A percentile compares a stretch with the other conserved stretches of the same genome.
phyloP scores from a whole-genome alignment of 2,329 filamentous ascomycete species.

The Calonectria pteridis region DNA sequence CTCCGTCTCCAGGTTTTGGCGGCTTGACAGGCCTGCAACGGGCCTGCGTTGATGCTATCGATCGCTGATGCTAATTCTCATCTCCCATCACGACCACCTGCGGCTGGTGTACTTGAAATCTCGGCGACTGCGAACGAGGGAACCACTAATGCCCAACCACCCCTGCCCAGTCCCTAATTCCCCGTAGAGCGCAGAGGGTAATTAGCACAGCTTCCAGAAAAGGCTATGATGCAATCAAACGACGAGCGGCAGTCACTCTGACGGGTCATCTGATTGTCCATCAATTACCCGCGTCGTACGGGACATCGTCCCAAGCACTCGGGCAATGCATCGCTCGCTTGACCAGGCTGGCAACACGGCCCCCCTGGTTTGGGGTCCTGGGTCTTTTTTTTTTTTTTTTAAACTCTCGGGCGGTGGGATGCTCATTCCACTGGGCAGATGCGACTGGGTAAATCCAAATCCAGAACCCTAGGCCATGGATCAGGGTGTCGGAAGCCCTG shows the following conservation, averaged over 20 bases:
- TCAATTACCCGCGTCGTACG: conserved; percentile 16
- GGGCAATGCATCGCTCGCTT: conserved; percentile 32
- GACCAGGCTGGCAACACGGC: conserved; percentile 17
- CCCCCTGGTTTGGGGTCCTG: conserved; percentile 1
- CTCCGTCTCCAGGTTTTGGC: background rate
- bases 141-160: conserved; percentile 5
- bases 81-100: conserved; percentile 31
- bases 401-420: background rate
- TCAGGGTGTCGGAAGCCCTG: conserved; percentile 18
- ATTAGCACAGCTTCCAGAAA: conserved; percentile 15
- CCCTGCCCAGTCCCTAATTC: conserved; percentile 4
- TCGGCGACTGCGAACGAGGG: conserved; percentile 41
- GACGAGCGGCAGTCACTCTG: conserved; percentile 9
- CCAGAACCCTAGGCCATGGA: conserved; percentile 12
- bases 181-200: background rate
- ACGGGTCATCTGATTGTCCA: conserved; percentile 22
- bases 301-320: conserved; percentile 25
- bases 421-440: conserved; percentile 9
- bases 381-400: background rate
- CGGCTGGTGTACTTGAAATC: conserved; percentile 31
- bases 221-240: conserved; percentile 25
- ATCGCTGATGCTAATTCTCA: conserved; percentile 38
- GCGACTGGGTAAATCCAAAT: conserved; percentile 13
- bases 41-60: conserved; percentile 9
- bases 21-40: conserved; percentile 3